Conservation (phyloP, 1,284 basidiomycete species). For the Marasmius fiardii region DNA sequence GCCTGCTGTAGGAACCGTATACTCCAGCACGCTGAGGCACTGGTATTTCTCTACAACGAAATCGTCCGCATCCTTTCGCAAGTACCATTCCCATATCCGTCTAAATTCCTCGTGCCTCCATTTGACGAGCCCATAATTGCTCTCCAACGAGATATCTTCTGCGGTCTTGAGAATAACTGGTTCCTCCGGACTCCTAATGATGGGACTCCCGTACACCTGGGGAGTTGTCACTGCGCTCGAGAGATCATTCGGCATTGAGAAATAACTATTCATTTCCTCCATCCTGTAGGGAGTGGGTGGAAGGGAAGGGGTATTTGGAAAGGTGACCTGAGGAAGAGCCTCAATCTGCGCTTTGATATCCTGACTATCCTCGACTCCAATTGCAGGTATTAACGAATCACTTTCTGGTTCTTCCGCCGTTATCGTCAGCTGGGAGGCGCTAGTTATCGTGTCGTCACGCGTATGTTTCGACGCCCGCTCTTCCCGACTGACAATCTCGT, state of each 20-base stretch:
- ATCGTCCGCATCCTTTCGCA: slow-evolving; percentile 77
- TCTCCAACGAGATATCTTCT: slow-evolving; percentile 67
- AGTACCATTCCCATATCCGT: slow-evolving; percentile 90
- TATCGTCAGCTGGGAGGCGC: slow-evolving; percentile 18
- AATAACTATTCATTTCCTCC: slow-evolving; percentile 39
- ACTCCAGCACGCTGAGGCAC: slow-evolving; percentile 76
- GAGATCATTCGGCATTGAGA: slow-evolving; percentile 14
- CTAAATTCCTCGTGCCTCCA: slow-evolving; percentile 83
- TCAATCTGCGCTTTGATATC: slow-evolving; percentile 72
- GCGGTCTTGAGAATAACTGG: slow-evolving; percentile 45
- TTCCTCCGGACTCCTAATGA: slow-evolving; percentile 24
- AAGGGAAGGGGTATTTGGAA: slow-evolving; percentile 43
- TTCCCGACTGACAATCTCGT: slow-evolving; percentile 77
- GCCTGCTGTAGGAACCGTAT: slow-evolving; percentile 69
- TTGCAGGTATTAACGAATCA: slow-evolving; percentile 3
- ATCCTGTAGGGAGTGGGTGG: slow-evolving; percentile 22
- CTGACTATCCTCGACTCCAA: slow-evolving; percentile 32
- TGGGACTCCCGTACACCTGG: background rate
- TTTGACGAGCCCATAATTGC: slow-evolving; percentile 66
- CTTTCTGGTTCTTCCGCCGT: slow-evolving; percentile 7
- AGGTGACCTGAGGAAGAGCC: slow-evolving; percentile 49
- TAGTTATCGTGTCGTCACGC: slow-evolving; percentile 40
- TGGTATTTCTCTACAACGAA: slow-evolving; percentile 94
- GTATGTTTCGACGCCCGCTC: slow-evolving; percentile 50
- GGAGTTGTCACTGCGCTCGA: slow-evolving; percentile 4